phyloP scores from a whole-genome alignment of 2,329 filamentous ascomycete genomes.

The Phialophora verrucosa region DNA sequence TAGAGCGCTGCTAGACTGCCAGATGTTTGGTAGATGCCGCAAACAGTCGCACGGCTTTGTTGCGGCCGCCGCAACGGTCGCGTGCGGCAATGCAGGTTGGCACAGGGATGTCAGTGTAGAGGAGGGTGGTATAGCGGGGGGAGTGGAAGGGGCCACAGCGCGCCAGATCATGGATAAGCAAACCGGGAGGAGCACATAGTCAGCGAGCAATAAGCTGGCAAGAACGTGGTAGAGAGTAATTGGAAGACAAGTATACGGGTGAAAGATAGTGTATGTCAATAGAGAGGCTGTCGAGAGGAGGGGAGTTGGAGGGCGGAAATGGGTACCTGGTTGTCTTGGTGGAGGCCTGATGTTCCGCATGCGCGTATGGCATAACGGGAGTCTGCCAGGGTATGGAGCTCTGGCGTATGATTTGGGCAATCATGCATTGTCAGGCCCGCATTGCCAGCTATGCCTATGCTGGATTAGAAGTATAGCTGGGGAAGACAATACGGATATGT shows the following conservation, averaged over 20 bases:
- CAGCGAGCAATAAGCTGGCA: constrained; percentile 14
- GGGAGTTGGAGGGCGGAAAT: constrained; percentile 24
- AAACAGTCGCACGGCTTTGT: constrained; percentile 27
- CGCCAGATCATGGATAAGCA: constrained; percentile 21
- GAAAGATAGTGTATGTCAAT: constrained; percentile 8
- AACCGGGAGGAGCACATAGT: constrained; percentile 17
- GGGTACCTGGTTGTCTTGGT: constrained; percentile 18
- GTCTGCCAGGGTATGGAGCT: constrained; percentile 13
- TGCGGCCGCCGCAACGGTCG: constrained; percentile 32
- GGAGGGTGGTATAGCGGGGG: constrained; percentile 18
- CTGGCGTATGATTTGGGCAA: constrained; percentile 22
- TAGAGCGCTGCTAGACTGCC: constrained; percentile 17
- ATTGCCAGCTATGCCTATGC: constrained; percentile 22
- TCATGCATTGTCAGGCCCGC: constrained; percentile 24
- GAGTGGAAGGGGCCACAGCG: constrained; percentile 19
- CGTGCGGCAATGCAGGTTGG: constrained; percentile 30
- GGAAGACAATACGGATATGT: constrained; percentile 8
- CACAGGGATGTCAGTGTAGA: constrained; percentile 24
- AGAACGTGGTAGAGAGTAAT: constrained; percentile 30
- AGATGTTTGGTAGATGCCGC: constrained; percentile 11
- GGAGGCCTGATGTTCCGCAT: constrained; percentile 30
- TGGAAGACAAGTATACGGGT: constrained; percentile 24
- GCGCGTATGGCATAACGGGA: constrained; percentile 10
- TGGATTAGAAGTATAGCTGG: constrained; percentile 12
- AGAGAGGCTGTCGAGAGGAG: constrained; percentile 23